Conservation (phyloP, 495 filamentous ascomycete genomes). For the Penicillium flavigenum region DNA sequence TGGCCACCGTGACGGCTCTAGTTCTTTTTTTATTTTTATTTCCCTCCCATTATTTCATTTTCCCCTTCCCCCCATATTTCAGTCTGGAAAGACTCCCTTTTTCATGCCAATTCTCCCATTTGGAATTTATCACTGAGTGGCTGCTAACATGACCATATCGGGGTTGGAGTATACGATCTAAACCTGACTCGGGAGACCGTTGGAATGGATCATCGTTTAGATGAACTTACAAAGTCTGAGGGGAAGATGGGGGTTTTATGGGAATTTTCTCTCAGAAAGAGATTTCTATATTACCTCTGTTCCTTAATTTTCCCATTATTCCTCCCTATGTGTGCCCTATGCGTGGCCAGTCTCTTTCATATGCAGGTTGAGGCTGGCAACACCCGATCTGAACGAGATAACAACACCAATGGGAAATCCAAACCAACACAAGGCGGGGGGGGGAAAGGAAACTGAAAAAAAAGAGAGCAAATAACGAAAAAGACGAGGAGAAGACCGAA, state of each 20-base stretch:
- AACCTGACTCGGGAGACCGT: conserved; percentile 35
- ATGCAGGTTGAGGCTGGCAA: conserved; percentile 20
- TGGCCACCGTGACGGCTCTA: conserved; percentile 25
- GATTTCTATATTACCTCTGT: conserved; percentile 1
- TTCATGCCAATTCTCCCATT: background rate
- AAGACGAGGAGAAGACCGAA: background rate
- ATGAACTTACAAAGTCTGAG: conserved; percentile 14
- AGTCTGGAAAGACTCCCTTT: background rate
- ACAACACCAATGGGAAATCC: conserved; percentile 13
- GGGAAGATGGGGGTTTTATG: conserved; percentile 6
- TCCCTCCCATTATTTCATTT: conserved; percentile 10
- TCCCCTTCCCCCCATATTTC: conserved; percentile 4
- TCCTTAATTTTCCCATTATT: background rate
- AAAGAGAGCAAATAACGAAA: background rate
- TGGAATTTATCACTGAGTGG: background rate
- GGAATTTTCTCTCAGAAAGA: conserved; percentile 3
- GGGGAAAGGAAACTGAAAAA: background rate
- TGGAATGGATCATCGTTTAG: conserved; percentile 32
- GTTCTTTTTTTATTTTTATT: conserved; percentile 16
- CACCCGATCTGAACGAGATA: conserved; percentile 6
- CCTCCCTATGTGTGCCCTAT: background rate
- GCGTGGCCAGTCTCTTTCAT: conserved; percentile 2
- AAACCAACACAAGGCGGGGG: background rate
- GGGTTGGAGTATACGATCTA: conserved; percentile 28
- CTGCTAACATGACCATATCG: background rate